Percentiles rank a stretch among this genome's conserved stretches.
These are phyloP conservation scores for Populus hybrid DNA, from an alignment of 441 rosid species.

Conservation along the genomic window DNA sequence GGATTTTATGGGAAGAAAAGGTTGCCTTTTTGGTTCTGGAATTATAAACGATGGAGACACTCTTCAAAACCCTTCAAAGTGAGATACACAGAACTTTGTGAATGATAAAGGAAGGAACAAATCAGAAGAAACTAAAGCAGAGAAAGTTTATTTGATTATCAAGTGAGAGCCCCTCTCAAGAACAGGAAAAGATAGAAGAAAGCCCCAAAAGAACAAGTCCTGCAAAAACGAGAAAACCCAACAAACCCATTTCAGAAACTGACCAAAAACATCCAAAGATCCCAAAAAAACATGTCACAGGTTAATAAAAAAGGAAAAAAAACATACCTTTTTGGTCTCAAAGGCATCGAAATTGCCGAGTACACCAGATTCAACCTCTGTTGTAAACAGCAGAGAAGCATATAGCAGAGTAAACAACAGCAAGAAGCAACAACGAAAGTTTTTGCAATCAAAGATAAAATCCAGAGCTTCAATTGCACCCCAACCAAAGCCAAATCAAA, in stretches of 20 bases:
- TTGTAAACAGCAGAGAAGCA: conserved; percentile 60
- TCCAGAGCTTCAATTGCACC: conserved; percentile 64
- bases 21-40: too few species aligned
- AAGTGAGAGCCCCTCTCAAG: too few species aligned
- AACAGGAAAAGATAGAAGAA: conserved; percentile 56
- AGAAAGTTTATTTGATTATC: too few species aligned
- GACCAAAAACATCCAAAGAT: neutral
- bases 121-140: too few species aligned
- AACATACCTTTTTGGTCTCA: conserved; percentile 58
- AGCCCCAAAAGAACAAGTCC: conserved; percentile 57
- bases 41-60: too few species aligned
- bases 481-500: conserved; percentile 66
- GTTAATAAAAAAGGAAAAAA: neutral
- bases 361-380: conserved; percentile 50
- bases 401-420: conserved; percentile 17
- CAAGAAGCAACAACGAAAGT: conserved; percentile 1
- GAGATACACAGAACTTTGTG: too few species aligned
- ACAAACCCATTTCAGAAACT: conserved; percentile 21
- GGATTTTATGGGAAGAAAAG: too few species aligned
- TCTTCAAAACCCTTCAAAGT: too few species aligned
- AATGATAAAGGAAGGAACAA: too few species aligned
- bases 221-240: conserved; percentile 22
- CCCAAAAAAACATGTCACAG: too few species aligned
- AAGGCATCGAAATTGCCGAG: conserved; percentile 64
- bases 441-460: conserved; percentile 11